phyloP scores from a whole-genome alignment of 352 stramenopile species.

The Phytophthora pseudosyringae region DNA sequence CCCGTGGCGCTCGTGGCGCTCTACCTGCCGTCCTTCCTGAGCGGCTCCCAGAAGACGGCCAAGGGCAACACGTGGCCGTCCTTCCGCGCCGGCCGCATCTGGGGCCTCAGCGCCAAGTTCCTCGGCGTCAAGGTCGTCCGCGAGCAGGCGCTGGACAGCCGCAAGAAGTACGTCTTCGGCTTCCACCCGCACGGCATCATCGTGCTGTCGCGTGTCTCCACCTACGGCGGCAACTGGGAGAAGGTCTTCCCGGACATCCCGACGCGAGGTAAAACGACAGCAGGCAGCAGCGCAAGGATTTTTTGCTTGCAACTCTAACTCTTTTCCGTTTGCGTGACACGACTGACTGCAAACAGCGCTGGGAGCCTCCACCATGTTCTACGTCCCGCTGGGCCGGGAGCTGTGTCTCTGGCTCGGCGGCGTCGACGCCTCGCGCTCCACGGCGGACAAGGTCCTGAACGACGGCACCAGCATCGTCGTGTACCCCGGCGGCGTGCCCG shows the following conservation, averaged over 20 bases:
- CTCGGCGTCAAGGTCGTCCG: slow-evolving; percentile 69
- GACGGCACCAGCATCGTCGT: slow-evolving; percentile 70
- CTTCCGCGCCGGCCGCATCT: slow-evolving; percentile 55
- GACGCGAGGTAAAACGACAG: slow-evolving; percentile 43
- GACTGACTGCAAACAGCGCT: slow-evolving; percentile 36
- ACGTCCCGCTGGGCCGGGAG: slow-evolving; percentile 67
- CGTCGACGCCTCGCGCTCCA: slow-evolving; percentile 79
- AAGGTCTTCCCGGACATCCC: slow-evolving; percentile 68
- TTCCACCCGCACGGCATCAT: slow-evolving; percentile 83
- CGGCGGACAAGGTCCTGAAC: slow-evolving; percentile 76
- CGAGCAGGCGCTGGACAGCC: slow-evolving; percentile 62
- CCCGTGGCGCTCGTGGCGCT: slow-evolving; percentile 58
- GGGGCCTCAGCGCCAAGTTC: slow-evolving; percentile 57
- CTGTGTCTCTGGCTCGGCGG: slow-evolving; percentile 73
- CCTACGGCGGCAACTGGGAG: slow-evolving; percentile 74
- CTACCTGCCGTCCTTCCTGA: slow-evolving; percentile 73
- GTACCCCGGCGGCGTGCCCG: slow-evolving; percentile 75
- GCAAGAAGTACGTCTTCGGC: slow-evolving; percentile 79
- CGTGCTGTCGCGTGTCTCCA: slow-evolving; percentile 72
- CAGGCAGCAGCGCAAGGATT: too few species aligned
- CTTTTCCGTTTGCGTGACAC: background rate
- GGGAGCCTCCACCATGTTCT: slow-evolving; percentile 76
- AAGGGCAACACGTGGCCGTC: slow-evolving; percentile 58
- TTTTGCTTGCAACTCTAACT: background rate
- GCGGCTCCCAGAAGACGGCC: slow-evolving; percentile 58